Evolutionary conservation across 345 rosid genomes (phyloP).

Genomic region (Eucalyptus sp.): DNA sequence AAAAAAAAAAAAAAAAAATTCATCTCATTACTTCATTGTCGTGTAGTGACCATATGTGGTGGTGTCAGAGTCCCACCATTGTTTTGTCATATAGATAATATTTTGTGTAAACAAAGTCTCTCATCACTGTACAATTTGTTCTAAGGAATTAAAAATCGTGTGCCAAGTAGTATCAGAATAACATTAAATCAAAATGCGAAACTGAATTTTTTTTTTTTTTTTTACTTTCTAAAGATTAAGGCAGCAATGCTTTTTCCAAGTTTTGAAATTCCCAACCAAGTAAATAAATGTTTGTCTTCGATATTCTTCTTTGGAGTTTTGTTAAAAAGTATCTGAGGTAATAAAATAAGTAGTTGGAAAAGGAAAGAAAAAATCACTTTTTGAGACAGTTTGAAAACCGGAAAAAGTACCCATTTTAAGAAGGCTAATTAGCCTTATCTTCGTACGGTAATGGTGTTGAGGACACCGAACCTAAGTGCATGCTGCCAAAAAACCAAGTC

Average conservation of each 20-base stretch:
- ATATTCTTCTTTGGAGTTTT: background rate
- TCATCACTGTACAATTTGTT: background rate
- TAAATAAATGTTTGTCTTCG: background rate
- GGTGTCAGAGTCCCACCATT: background rate
- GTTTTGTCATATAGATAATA: background rate
- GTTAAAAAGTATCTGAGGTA: background rate
- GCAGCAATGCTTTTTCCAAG: background rate
- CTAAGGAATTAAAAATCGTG: background rate
- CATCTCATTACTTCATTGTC: background rate
- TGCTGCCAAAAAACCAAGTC: fast-evolving
- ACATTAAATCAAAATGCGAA: background rate
- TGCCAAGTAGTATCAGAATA: background rate
- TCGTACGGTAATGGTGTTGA: too few relatives aligned
- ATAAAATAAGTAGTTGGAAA: background rate
- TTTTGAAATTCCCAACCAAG: background rate
- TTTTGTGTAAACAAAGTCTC: background rate
- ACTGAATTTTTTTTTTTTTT: background rate
- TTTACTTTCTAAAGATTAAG: background rate
- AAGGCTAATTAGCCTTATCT: background rate
- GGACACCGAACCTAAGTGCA: too few relatives aligned
- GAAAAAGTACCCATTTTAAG: background rate
- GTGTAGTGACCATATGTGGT: background rate
- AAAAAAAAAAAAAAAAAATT: background rate
- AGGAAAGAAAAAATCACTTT: background rate
- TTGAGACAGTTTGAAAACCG: background rate